Percentiles rank a stretch among this genome's conserved stretches.
These are phyloP conservation scores for Aspergillus costaricaensis DNA, from an alignment of 2,329 filamentous ascomycete species.

Conservation along the genomic window DNA sequence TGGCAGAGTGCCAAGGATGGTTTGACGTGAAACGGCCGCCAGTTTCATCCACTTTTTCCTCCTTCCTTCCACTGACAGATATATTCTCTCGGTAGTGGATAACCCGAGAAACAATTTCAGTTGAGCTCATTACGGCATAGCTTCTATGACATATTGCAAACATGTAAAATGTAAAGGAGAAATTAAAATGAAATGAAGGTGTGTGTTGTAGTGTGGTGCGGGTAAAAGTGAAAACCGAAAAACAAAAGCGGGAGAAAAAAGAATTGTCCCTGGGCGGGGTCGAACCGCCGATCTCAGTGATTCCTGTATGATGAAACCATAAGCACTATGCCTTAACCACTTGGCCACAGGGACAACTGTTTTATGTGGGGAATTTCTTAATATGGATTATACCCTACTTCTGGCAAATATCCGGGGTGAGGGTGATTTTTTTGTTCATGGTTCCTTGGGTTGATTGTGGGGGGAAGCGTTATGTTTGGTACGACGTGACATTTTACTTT, in stretches of 20 bases:
- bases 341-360: constrained; percentile 5
- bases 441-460: neutral
- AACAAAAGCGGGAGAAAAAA: neutral
- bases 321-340: constrained; percentile 6
- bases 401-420: too few relatives aligned
- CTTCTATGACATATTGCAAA: too few relatives aligned
- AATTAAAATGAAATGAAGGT: neutral
- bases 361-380: neutral
- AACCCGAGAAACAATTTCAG: too few relatives aligned
- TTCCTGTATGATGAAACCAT: constrained; percentile 3
- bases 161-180: neutral
- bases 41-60: too few relatives aligned
- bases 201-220: neutral
- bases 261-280: constrained; percentile 5
- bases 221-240: neutral
- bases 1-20: neutral
- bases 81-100: too few relatives aligned
- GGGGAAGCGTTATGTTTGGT: neutral
- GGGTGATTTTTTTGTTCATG: neutral
- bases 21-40: neutral
- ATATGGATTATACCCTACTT: neutral
- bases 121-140: too few relatives aligned
- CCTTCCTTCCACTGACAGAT: too few relatives aligned
- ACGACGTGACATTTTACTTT: too few relatives aligned
- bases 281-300: constrained; percentile 7